Base-by-base conservation (phyloP, 78 protist species). In the Parvularia atlantis region DNA sequence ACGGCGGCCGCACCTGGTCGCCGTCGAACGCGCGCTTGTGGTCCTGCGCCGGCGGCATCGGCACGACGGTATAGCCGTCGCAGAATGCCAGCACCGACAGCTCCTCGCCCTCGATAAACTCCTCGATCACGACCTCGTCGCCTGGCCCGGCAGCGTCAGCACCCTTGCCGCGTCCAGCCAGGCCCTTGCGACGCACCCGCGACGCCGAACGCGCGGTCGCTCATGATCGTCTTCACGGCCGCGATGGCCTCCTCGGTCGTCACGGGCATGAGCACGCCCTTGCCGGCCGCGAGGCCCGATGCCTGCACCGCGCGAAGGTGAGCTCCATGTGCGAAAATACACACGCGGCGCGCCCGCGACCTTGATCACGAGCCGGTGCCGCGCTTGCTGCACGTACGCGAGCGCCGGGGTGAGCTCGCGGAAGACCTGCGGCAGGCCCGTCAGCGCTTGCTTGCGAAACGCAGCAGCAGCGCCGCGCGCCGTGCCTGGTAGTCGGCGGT, bases 251-350 rank as follows among this genome's bases (percentile, higher is more conserved):
- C 88, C 37, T 78, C 79, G 54, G 36, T 65, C 56, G 69, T 60
- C 30, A 41, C 37, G 59, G 87, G 87, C 17, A 90, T 60, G 33
- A 90, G 43, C 24, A 90, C 95, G 54, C 95, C 95, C 75, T 90
- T 90, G 30, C 95, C 95, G 17, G 89, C 95, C 1, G 91, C 91
- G 19, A 85, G 81, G 13, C 95, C 94, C 10, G 69, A 31, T 5
- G 93, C 89, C 73, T 83, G 60, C 36, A 80, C 39, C 39, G 64
- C 65, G 57, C 5, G 14, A 39, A n/a, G 11, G 22, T 13, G 39
- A 40, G 39, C 53, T 11, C 6, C 24, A 13, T 40, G 37, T 13
- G 24, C 16, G 11, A 7, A 7, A n/a, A n/a, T n/a, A n/a, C n/a
- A n/a, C n/a, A n/a, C n/a, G n/a, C n/a, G n/a, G n/a, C 5, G 28